Conservation (phyloP, 805 yeast genomes). For the Kodamaea fukazawae region DNA sequence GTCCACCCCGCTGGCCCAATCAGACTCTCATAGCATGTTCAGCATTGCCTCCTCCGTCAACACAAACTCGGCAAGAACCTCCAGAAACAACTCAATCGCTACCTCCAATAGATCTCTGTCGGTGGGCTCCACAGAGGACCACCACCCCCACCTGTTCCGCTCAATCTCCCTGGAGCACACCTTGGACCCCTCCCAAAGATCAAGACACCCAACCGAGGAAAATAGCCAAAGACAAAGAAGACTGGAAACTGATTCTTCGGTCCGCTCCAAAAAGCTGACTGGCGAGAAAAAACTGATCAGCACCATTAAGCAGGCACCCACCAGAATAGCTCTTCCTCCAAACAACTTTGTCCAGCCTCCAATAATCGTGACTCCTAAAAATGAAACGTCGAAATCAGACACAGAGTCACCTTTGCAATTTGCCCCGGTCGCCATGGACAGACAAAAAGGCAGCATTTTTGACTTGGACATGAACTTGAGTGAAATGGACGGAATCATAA, state of each 20-base stretch:
- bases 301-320: neutral
- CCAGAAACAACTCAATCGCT: conserved; percentile 12
- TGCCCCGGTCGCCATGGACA: neutral
- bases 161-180: neutral
- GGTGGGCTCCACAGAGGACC: conserved; percentile 8
- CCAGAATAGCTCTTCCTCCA: neutral
- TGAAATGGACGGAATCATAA: conserved; percentile 53
- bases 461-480: conserved; percentile 48
- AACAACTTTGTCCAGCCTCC: conserved; percentile 10
- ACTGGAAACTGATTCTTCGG: too few relatives aligned
- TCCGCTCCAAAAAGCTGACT: too few relatives aligned
- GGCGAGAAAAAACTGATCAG: too few relatives aligned
- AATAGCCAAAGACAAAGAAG: neutral
- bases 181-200: neutral
- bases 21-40: conserved; percentile 1
- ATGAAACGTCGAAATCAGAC: conserved; percentile 2
- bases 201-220: neutral
- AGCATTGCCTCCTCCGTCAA: conserved; percentile 2
- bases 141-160: conserved; percentile 15
- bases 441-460: conserved; percentile 13
- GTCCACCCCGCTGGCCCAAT: too few relatives aligned
- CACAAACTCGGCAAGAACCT: conserved; percentile 7
- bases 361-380: conserved; percentile 6
- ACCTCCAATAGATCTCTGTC: conserved; percentile 9
- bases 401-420: neutral